These are phyloP conservation scores for Excoecaria agallocha DNA, from an alignment of 345 rosid genomes.

Conservation along the genomic window DNA sequence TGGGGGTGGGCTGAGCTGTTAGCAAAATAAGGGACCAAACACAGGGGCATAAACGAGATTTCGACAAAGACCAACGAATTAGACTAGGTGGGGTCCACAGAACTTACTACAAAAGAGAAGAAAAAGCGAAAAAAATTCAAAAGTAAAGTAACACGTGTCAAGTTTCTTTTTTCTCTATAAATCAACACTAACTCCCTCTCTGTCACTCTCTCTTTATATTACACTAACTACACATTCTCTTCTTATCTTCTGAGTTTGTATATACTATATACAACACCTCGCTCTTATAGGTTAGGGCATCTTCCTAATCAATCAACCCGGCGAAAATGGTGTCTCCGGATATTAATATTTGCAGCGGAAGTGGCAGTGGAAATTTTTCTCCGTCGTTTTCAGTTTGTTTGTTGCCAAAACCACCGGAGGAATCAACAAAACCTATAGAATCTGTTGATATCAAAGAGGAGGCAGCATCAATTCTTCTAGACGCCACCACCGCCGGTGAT, in stretches of 20 bases:
- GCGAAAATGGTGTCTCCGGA: constrained; percentile 23
- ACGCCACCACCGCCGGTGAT: not conserved
- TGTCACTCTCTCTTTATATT: not conserved
- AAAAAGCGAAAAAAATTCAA: not conserved
- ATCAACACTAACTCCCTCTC: too few species aligned
- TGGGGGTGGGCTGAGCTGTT: not conserved
- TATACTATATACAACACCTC: too few species aligned
- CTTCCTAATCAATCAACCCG: not conserved
- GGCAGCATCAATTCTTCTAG: too few species aligned
- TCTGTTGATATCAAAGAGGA: not conserved
- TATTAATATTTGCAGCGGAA: constrained; percentile 10
- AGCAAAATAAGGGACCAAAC: not conserved
- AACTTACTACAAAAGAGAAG: not conserved
- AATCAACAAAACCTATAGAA: not conserved
- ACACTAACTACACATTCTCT: not conserved
- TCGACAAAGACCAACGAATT: not conserved
- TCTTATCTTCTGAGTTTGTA: not conserved
- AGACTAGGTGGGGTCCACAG: not conserved
- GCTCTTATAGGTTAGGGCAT: not conserved
- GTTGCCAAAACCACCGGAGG: not conserved
- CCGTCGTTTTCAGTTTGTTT: not conserved
- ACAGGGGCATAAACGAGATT: not conserved
- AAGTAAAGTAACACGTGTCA: not conserved
- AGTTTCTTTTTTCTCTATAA: too few species aligned
- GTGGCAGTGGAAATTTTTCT: not conserved